Evolutionary conservation across 2,329 filamentous ascomycete species (phyloP).

Genomic region (Paecilomyces sp.): DNA sequence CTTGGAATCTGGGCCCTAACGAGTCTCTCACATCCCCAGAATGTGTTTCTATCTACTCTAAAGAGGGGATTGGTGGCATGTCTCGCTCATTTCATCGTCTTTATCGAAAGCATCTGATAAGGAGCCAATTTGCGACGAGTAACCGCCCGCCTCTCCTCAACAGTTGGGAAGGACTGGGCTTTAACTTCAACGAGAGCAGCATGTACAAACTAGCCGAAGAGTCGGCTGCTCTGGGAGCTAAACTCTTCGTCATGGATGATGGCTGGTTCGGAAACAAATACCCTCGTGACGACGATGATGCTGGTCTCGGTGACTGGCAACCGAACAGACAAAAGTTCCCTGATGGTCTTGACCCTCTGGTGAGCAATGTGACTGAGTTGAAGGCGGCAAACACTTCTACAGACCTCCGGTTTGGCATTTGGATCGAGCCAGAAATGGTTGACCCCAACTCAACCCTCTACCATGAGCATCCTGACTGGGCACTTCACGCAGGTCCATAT

Average conservation of each 20-base stretch:
- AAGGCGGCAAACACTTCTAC: slow-evolving; percentile 19
- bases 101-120: too few relatives aligned
- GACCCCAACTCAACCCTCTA: slow-evolving; percentile 57
- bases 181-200: too few relatives aligned
- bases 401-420: slow-evolving; percentile 55
- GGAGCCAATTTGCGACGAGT: too few relatives aligned
- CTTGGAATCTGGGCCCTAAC: slow-evolving; percentile 50
- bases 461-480: slow-evolving; percentile 57
- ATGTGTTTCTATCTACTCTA: slow-evolving; percentile 14
- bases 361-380: slow-evolving; percentile 15
- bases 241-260: slow-evolving; percentile 59
- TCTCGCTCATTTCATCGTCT: too few relatives aligned
- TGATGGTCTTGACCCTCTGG: slow-evolving; percentile 46
- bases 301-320: slow-evolving; percentile 58
- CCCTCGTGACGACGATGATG: slow-evolving; percentile 50
- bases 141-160: too few relatives aligned
- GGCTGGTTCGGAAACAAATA: slow-evolving; percentile 62
- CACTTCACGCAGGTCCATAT: slow-evolving; percentile 50
- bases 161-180: too few relatives aligned
- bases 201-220: slow-evolving; percentile 20
- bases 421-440: slow-evolving; percentile 64
- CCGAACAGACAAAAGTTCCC: slow-evolving; percentile 55
- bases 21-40: slow-evolving; percentile 56
- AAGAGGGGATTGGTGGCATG: too few relatives aligned
- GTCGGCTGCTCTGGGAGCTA: slow-evolving; percentile 53